Base-by-base conservation (phyloP, 306 rosid genomes). In the Pueraria montana region DNA sequence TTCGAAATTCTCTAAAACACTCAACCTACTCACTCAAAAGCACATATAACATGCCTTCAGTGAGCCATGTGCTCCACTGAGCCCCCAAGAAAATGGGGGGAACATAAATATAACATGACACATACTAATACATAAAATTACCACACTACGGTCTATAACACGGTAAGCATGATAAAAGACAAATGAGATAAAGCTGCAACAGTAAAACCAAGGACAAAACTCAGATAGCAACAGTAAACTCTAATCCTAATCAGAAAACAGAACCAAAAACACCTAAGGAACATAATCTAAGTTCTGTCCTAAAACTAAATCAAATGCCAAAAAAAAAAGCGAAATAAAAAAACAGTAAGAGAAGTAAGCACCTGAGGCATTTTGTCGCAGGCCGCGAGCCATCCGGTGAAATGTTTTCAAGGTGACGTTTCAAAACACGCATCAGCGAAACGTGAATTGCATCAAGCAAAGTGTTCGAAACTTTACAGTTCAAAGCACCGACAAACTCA, bases 401-500 rank as follows among this genome's bases (percentile, higher is more conserved):
- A 81, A 90, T 86, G 5, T 24, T 71, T 83, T 95, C 98, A 71
- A 93, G 93, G 80, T 89, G 94, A 27, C 83, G 89, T 81, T 91
- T 88, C 88, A 95, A 87, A 27, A 88, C 86, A 67, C 91, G 95
- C 98, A 95, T 77, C 78, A 95, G 80, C 23, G 94, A 88, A 86
- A 91, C 92, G 69, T 95, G 98, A 85, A 93, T 78, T 30, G 98
- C 91, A 73, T 91, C 97, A 83, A 91, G 77, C 87, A 95, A 75
- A 4, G 95, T 88, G 83, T 89, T 95, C 13, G 91, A 71, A 43
- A 82, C 87, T 72, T 69, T 27, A 78, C 91, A 93, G 68, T 95
- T 95, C 67, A 95, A 91, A 1, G 95, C 87, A 4, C 98, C 98
- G 63, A 95, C 97, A 49, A 95, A 91, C 46, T 95, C 98, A 62